Evolutionary conservation across 2,329 filamentous ascomycete species (phyloP).

Genomic region (Chrysosporium queenslandicum): DNA sequence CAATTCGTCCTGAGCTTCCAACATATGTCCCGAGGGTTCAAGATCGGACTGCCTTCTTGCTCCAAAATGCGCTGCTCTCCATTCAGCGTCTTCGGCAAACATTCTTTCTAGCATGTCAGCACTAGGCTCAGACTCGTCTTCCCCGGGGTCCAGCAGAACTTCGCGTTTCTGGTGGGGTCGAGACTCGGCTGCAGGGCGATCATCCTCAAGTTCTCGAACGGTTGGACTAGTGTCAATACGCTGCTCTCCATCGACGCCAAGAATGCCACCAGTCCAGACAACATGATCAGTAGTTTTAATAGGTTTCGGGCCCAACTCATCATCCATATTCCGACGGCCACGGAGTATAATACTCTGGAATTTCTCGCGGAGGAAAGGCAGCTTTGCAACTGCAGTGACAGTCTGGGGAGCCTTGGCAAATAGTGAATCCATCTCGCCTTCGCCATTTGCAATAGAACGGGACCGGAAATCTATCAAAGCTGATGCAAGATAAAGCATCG

Average conservation of each 20-base stretch:
- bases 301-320: background rate
- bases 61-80: background rate
- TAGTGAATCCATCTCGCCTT: slow-evolving; percentile 23
- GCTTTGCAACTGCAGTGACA: slow-evolving; percentile 27
- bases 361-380: slow-evolving; percentile 34
- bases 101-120: slow-evolving; percentile 6
- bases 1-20: slow-evolving; percentile 12
- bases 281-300: slow-evolving; percentile 17
- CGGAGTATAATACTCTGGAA: slow-evolving; percentile 34
- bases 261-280: slow-evolving; percentile 30
- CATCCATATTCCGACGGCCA: slow-evolving; percentile 3
- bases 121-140: slow-evolving; percentile 7
- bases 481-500: slow-evolving; percentile 37
- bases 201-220: slow-evolving; percentile 5
- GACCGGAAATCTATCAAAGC: slow-evolving; percentile 31
- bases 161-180: background rate
- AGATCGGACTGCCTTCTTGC: background rate
- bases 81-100: slow-evolving; percentile 13
- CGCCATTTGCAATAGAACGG: slow-evolving; percentile 28
- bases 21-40: background rate
- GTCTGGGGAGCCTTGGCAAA: slow-evolving; percentile 29
- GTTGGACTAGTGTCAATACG: slow-evolving; percentile 12
- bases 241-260: slow-evolving; percentile 23
- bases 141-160: background rate
- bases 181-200: background rate